Evolutionary conservation across 805 yeast species (phyloP), one percentile per base, ranked within the genome.

Genomic region (Yamadazyma ubonensis): DNA sequence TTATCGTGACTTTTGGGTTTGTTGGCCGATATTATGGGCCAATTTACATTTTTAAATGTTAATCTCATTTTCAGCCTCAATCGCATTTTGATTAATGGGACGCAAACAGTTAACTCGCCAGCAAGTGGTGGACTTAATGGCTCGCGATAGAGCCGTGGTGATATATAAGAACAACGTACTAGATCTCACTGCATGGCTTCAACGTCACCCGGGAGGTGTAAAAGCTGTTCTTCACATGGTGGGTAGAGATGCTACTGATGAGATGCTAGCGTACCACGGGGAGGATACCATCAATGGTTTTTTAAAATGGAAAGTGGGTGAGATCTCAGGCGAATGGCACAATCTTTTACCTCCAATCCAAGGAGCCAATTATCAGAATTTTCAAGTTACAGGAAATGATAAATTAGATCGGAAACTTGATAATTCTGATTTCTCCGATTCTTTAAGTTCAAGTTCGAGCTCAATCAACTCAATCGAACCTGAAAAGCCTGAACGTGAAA

Each of bases 211-310:
- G 0, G 96, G 96, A 11, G 96, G 96, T 4, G 90, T 83, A 43
- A 84, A 79, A 53, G 90, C 95, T 2, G 81, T 89, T 5, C 70
- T 69, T 51, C 96, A 89, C 60, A 72, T 88, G 83, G 76, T 88
- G 3, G 96, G 96, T 2, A 65, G 91, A 41, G 96, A 88, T 61
- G 95, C 96, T 15, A 82, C 93, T 0, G 95, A 87, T 57, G 96
- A 89, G 58, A 87, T 88, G 86, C 75, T 80, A 38, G 89, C 90
- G 6, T 88, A 86, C 53, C 96, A 88, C 56, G 58, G 76, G 31
- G 77, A 71, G 9, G 83, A 77, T 36, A 76, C 93, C 0, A 63
- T 74, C 6, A 34, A 44, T 2, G 59, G 61, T 0, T 83, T 86
- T 58, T 52, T 56, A n/a, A 70, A 61, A 28, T 89, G 76, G 75